Evolutionary conservation across 2,329 filamentous ascomycete genomes (phyloP).

Genomic region (Microcyclospora pomicola): DNA sequence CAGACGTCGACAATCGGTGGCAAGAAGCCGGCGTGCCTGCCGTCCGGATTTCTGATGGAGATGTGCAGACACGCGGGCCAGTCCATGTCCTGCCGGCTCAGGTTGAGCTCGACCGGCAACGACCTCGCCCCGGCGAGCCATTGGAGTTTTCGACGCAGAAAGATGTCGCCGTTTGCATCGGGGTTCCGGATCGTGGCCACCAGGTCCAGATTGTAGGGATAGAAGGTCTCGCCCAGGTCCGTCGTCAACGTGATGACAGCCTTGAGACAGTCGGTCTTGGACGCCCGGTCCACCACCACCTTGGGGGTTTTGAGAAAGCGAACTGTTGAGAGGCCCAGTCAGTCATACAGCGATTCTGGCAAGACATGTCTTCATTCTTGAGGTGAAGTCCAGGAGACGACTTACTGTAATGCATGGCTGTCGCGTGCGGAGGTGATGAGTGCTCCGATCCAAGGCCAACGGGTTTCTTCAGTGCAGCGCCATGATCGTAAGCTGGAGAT

Average conservation of each 20-base stretch:
- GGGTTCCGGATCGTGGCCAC: conserved; percentile 24
- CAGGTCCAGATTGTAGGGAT: conserved; percentile 35
- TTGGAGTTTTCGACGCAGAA: conserved; percentile 28
- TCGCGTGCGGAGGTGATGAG: too few species aligned
- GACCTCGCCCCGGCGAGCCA: conserved; percentile 33
- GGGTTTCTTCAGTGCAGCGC: too few species aligned
- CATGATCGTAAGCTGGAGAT: too few species aligned
- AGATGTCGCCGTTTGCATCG: conserved; percentile 25
- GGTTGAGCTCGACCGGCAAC: conserved; percentile 29
- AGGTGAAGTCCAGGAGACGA: too few species aligned
- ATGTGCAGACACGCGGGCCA: conserved; percentile 30
- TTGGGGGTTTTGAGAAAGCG: conserved; percentile 54
- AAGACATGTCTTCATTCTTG: too few species aligned
- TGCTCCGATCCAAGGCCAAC: too few species aligned
- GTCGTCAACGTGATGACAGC: conserved; percentile 51
- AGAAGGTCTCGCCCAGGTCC: conserved; percentile 53
- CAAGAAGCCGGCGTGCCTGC: conserved; percentile 18
- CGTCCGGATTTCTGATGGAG: conserved; percentile 17
- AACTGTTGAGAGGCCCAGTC: conserved; percentile 21
- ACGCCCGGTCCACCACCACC: conserved; percentile 23
- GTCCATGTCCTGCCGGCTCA: conserved; percentile 25
- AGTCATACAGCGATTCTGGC: too few species aligned
- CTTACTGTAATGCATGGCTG: too few species aligned
- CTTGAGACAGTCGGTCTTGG: conserved; percentile 30
- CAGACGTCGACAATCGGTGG: conserved; percentile 41